Conservation (phyloP, 768 basidiomycete genomes). For the Lactarius akahatsu region DNA sequence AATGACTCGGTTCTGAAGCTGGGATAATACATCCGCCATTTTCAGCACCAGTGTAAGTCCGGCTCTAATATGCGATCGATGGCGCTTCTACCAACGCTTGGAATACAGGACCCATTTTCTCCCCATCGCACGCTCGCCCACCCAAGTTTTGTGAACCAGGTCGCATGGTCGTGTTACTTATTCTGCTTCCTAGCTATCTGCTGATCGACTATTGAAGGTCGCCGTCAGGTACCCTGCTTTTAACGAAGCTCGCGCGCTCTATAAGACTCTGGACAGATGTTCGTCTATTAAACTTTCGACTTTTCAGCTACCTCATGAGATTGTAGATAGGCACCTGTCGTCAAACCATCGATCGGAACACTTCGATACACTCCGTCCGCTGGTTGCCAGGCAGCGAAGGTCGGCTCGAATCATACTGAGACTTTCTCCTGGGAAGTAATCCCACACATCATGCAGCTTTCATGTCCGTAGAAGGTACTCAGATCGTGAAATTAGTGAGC, state of each 20-base stretch:
- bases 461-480: conserved; percentile 65
- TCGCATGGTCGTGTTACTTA: conserved; percentile 54
- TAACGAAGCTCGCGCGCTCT: conserved; percentile 63
- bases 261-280: conserved; percentile 77
- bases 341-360: conserved; percentile 58
- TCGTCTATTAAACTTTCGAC: conserved; percentile 24
- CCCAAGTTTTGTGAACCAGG: conserved; percentile 71
- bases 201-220: conserved; percentile 45
- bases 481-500: conserved; percentile 59
- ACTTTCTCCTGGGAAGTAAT: not conserved
- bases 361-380: conserved; percentile 57
- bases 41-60: conserved; percentile 59
- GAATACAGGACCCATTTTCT: conserved; percentile 50
- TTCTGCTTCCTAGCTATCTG: not conserved
- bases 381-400: conserved; percentile 69
- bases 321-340: conserved; percentile 64
- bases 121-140: conserved; percentile 65
- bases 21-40: conserved; percentile 69
- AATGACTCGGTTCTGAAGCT: conserved; percentile 40
- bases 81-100: not conserved
- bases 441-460: conserved; percentile 46
- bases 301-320: conserved; percentile 8
- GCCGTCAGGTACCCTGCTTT: conserved; percentile 55
- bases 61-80: not conserved
- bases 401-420: conserved; percentile 31